A percentile compares a stretch with the other conserved stretches of the same genome.
Conservation (phyloP, 176 grass and related monocot genomes). For the Musa acuminata region DNA sequence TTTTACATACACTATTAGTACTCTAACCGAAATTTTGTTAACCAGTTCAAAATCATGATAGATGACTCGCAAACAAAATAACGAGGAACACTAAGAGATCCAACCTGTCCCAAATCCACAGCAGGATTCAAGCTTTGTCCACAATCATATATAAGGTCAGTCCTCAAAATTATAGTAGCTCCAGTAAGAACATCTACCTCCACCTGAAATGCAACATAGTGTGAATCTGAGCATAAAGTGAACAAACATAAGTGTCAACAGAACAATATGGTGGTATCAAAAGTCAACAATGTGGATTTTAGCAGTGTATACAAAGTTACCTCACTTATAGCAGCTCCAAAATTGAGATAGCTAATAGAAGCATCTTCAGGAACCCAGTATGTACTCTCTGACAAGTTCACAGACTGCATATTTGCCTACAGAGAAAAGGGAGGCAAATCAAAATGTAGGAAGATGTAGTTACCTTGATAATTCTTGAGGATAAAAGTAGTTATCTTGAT, state of each 20-base stretch:
- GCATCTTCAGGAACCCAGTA: constrained; percentile 46
- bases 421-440: constrained; percentile 1
- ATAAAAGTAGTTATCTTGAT: background rate
- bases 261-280: background rate
- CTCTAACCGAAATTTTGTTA: background rate
- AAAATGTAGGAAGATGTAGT: background rate
- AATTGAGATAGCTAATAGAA: constrained; percentile 70
- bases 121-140: constrained; percentile 95
- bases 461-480: background rate
- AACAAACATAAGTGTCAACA: background rate
- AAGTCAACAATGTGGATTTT: background rate
- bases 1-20: background rate
- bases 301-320: constrained; percentile 29
- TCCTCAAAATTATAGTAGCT: constrained; percentile 57
- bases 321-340: constrained; percentile 83
- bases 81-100: background rate
- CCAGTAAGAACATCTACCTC: constrained; percentile 94
- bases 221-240: constrained; percentile 5
- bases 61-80: background rate
- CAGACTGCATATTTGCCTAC: constrained; percentile 46
- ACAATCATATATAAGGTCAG: constrained; percentile 87
- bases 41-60: background rate
- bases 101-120: constrained; percentile 86
- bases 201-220: constrained; percentile 38
- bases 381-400: constrained; percentile 70